These are phyloP conservation scores for Physcomitrium patens DNA, from an alignment of 225 moss, liverwort and hornwort species.

Conservation along the genomic window DNA sequence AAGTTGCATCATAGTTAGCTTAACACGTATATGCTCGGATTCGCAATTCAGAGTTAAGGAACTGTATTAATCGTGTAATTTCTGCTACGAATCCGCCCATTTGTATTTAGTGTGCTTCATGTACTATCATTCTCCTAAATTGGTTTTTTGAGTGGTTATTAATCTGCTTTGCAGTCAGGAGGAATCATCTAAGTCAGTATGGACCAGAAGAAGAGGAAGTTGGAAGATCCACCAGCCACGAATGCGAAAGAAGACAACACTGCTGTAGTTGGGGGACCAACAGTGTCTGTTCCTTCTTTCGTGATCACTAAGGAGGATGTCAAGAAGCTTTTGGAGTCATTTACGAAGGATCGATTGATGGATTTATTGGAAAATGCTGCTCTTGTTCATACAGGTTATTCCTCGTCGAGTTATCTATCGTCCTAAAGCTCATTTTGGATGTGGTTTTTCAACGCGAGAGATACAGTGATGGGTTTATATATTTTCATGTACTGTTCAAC, in stretches of 20 bases:
- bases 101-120: too few species aligned
- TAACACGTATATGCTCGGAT: too few species aligned
- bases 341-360: constrained; percentile 93
- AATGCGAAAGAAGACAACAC: constrained; percentile 44
- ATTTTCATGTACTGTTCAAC: too few species aligned
- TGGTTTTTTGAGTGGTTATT: too few species aligned
- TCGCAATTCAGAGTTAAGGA: too few species aligned
- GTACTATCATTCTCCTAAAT: too few species aligned
- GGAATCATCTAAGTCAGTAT: constrained; percentile 36
- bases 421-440: neutral
- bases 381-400: constrained; percentile 57
- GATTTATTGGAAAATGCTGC: constrained; percentile 95
- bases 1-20: too few species aligned
- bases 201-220: constrained; percentile 96
- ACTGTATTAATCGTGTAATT: too few species aligned
- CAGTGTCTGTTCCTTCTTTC: constrained; percentile 42
- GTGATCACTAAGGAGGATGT: constrained; percentile 95
- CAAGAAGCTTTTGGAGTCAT: constrained; percentile 95
- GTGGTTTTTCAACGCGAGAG: neutral
- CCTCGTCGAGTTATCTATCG: neutral
- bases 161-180: too few species aligned
- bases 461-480: neutral
- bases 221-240: constrained; percentile 42
- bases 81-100: too few species aligned
- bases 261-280: constrained; percentile 24